Evolutionary conservation across 2,329 filamentous ascomycete species (phyloP), one percentile per base, ranked within the genome.

Genomic region (Neurospora sp.): DNA sequence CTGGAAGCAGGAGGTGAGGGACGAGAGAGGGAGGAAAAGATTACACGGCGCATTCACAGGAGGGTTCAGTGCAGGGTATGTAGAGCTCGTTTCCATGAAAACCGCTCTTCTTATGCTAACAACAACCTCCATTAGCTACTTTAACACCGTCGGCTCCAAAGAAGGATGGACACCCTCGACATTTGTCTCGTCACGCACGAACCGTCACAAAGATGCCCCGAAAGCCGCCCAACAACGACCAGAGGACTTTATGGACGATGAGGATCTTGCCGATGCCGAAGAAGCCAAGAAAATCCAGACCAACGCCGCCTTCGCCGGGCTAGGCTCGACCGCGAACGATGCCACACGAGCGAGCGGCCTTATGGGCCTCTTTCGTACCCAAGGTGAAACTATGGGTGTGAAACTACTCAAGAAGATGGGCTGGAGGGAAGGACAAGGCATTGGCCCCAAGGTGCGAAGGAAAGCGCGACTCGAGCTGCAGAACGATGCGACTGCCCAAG

Each of bases 1-100:
- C n/a, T 98, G 96, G 93, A 97, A 98, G 82, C 96, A 99, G 83
- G 95, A 97, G 78, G 94, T 97, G 78, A 92, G 91, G 71, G 96
- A 99, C 81, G 96, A 97, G 78, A 89, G 89, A 74, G 96, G 96
- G 17, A 86, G 94, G 75, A 95, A 96, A 81, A 88, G 96, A 69
- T 85, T 99, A 3, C 96, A 99, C 80, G 96, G 96, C 73, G 96
- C 96, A 72, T 99, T 99, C 78, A 97, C 93, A 1, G 96, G 96
- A 75, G 96, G 96, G 38, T 99, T 92, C 83, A 97, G 93, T 83
- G 96, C 96, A 83, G 96, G 96, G 90, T 95, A 87, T 83, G 89
- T 80, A 15, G 66, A 66, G 23, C 43, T 65, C 8, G 23, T 8
- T 6, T 11, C 23, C 39, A 6, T 0, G 8, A 40, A 67, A 17